A percentile compares a stretch with the other conserved stretches of the same genome.
Evolutionary conservation across 2,329 filamentous ascomycete species (phyloP).

Genomic region (Aplosporella prunicola): DNA sequence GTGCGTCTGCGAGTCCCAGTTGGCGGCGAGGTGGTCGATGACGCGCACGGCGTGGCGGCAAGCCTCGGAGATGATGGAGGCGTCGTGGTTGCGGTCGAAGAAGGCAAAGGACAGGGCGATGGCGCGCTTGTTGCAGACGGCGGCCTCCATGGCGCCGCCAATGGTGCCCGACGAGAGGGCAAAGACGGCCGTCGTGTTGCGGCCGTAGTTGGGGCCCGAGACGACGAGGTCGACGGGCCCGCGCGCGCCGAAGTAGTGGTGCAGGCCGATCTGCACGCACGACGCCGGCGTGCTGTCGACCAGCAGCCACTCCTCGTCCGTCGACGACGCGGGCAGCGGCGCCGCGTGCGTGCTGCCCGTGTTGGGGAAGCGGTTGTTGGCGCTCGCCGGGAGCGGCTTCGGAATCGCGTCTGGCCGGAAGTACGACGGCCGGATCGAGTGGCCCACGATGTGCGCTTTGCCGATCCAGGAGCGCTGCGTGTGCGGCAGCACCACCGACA

Average conservation of each 20-base stretch:
- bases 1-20: constrained; percentile 64
- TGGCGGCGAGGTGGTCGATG: constrained; percentile 66
- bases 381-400: constrained; percentile 11
- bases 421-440: constrained; percentile 75
- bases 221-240: constrained; percentile 40
- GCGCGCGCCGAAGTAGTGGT: constrained; percentile 36
- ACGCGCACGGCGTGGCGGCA: constrained; percentile 64
- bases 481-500: constrained; percentile 85
- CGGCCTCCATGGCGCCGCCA: constrained; percentile 41
- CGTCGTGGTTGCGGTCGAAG: constrained; percentile 75
- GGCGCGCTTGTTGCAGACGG: constrained; percentile 41
- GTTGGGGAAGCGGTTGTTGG: constrained; percentile 25
- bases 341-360: constrained; percentile 25
- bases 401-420: constrained; percentile 57
- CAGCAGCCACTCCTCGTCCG: constrained; percentile 40
- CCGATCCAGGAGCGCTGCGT: constrained; percentile 96
- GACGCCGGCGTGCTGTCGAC: constrained; percentile 41
- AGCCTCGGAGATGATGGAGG: constrained; percentile 67
- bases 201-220: constrained; percentile 41
- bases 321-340: constrained; percentile 23
- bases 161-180: constrained; percentile 40
- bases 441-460: constrained; percentile 92
- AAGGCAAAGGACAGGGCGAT: constrained; percentile 89
- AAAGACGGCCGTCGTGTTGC: constrained; percentile 43
- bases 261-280: constrained; percentile 41